Evolutionary conservation across 495 filamentous ascomycete genomes (phyloP).

Genomic region (Copromyces sp.): DNA sequence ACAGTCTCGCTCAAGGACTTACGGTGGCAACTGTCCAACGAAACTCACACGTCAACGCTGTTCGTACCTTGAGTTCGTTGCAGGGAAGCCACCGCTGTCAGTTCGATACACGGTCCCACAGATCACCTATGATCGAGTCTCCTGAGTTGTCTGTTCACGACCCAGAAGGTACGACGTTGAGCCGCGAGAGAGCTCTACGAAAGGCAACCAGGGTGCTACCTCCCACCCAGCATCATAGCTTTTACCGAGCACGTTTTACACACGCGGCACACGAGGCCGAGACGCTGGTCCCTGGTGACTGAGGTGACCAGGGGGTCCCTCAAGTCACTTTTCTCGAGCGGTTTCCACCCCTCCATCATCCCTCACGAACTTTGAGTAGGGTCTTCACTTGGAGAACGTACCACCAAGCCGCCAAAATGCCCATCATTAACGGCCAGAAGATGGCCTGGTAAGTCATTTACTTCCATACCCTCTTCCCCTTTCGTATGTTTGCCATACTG

Average conservation of each 20-base stretch:
- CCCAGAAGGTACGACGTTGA: not conserved
- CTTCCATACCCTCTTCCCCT: constrained; percentile 1
- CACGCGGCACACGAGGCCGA: not conserved
- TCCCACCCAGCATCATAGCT: not conserved
- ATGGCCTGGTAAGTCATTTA: constrained; percentile 45
- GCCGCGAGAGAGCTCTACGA: not conserved
- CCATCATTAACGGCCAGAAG: constrained; percentile 46
- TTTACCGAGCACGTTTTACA: not conserved
- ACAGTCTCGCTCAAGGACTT: not conserved
- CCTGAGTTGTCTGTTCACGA: not conserved
- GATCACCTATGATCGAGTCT: not conserved
- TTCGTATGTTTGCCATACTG: not conserved
- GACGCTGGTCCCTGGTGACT: not conserved
- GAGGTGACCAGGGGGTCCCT: not conserved
- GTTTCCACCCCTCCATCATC: not conserved
- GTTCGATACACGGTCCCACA: not conserved
- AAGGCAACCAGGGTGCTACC: not conserved
- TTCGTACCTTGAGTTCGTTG: not conserved
- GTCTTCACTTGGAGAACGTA: not conserved
- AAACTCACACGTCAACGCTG: not conserved
- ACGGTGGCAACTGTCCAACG: not conserved
- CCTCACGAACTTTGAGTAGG: not conserved
- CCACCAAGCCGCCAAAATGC: constrained; percentile 30
- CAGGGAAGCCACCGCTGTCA: not conserved
- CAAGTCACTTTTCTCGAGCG: not conserved